Conservation (phyloP, 805 yeast genomes). For the Millerago galiae region DNA sequence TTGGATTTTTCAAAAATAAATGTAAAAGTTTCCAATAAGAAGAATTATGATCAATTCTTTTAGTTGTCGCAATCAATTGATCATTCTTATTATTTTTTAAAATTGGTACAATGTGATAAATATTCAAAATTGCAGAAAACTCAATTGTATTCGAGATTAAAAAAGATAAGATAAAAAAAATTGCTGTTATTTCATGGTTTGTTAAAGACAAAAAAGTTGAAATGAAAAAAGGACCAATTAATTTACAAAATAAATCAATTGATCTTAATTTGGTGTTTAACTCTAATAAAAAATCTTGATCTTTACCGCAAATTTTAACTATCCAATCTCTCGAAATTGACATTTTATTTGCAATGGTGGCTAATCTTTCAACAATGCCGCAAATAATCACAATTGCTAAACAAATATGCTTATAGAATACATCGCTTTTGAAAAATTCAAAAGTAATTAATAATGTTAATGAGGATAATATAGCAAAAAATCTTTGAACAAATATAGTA, state of each 20-base stretch:
- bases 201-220: conserved; percentile 25
- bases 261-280: conserved; percentile 31
- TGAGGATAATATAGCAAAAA: conserved; percentile 15
- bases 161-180: conserved; percentile 25
- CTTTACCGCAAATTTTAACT: conserved; percentile 27
- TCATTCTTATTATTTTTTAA: conserved; percentile 12
- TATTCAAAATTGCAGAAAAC: conserved; percentile 27
- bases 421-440: conserved; percentile 8
- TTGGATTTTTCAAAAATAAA: conserved; percentile 21
- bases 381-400: conserved; percentile 20
- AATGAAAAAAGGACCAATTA: conserved; percentile 32
- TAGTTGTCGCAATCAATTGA: background rate
- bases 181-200: conserved; percentile 20
- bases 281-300: conserved; percentile 19
- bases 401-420: conserved; percentile 5
- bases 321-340: conserved; percentile 37
- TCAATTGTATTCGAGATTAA: conserved; percentile 26
- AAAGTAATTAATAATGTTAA: conserved; percentile 8
- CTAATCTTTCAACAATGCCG: conserved; percentile 30
- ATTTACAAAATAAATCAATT: conserved; percentile 33
- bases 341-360: conserved; percentile 30
- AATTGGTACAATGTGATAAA: conserved; percentile 26
- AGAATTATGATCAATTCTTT: conserved; percentile 3
- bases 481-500: conserved; percentile 26
- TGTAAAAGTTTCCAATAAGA: conserved; percentile 10